phyloP scores from a whole-genome alignment of 2,329 filamentous ascomycete genomes.

The Fusarium xyrophilum region DNA sequence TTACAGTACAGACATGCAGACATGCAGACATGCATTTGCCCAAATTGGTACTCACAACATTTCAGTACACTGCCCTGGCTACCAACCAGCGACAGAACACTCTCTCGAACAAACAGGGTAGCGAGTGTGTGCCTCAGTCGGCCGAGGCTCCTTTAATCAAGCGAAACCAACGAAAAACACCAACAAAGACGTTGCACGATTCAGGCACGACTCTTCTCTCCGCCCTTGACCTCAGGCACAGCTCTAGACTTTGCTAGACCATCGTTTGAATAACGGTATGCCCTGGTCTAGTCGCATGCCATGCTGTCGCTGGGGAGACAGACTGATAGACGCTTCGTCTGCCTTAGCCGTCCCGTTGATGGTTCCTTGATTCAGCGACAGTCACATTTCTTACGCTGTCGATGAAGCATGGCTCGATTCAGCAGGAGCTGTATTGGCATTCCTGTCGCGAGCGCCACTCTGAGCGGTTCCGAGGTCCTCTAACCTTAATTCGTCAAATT shows the following conservation, averaged over 20 bases:
- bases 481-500: conserved; percentile 33
- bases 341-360: conserved; percentile 32
- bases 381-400: conserved; percentile 39
- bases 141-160: not conserved
- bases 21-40: not conserved
- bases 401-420: conserved; percentile 18
- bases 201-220: not conserved
- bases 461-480: conserved; percentile 19
- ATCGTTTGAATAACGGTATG: conserved; percentile 5
- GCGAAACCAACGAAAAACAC: not conserved
- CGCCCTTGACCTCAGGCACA: conserved; percentile 5
- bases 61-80: not conserved
- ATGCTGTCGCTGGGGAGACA: conserved; percentile 15
- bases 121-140: not conserved
- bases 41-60: not conserved
- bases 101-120: not conserved
- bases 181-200: conserved; percentile 3
- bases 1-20: not conserved
- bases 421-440: conserved; percentile 24
- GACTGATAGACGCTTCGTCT: conserved; percentile 11
- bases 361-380: conserved; percentile 35
- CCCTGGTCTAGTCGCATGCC: conserved; percentile 16
- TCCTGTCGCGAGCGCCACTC: conserved; percentile 32
- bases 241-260: conserved; percentile 13
- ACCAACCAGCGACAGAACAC: not conserved